Evolutionary conservation across 345 rosid species (phyloP), one percentile per base, ranked within the genome.

Genomic region (Melastoma malabathricum): DNA sequence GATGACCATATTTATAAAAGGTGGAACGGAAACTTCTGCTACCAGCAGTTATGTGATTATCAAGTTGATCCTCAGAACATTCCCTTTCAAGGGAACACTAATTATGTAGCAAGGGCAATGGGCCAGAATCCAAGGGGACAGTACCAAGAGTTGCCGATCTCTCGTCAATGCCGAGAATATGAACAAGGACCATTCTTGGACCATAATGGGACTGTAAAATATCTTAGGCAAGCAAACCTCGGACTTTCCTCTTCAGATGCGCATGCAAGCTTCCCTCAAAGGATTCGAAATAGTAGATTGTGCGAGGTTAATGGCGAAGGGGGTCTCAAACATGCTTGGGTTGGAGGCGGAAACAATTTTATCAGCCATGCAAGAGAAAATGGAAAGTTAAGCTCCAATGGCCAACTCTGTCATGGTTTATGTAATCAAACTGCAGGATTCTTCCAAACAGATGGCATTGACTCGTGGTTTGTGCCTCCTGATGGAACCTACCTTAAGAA

Each of bases 301-400:
- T 79, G 73, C 3, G 84, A 82, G 41, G 15, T 59, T 58, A 72
- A 67, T 75, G 64, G 71, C 0, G 60, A 68, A 18, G 77, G 78
- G 63, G 60, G 76, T 48, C 57, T 75, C 22, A 86, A 70, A 55
- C 72, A 73, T 31, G 73, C 65, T 51, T 65, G 60, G 10, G 41
- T 34, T 34, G 41, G 41, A 34, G 41, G 41, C 46, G 82, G 73
- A 62, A 63, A 73, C 48, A 83, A 71, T 39, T 50, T 71, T 17
- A 62, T 59, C 38, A 13, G 54, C 39, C 69, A 69, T 58, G 45
- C 61, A 18, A 72, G 60, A 45, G 80, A 67, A 43, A 65, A 67
- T 47, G 72, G 72, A 29, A 73, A 74, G 57, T 50, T 63, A 48
- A 44, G 69, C 62, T 45, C 77, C 29, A 75, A 76, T 59, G 70